Evolutionary conservation across 2,329 filamentous ascomycete genomes (phyloP).

Genomic region (Apiospora kogelbergensis): DNA sequence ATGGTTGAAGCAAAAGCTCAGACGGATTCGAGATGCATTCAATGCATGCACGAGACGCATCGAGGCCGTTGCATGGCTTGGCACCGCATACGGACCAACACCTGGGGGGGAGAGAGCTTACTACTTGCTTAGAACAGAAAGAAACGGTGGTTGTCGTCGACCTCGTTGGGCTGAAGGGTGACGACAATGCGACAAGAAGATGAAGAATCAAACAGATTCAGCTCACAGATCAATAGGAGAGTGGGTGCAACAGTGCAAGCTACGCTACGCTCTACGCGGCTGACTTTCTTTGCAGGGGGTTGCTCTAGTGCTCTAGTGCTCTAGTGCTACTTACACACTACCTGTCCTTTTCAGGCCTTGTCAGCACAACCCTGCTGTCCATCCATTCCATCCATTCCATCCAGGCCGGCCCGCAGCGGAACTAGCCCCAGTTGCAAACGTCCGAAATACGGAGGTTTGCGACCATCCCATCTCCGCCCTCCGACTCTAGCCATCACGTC

Average conservation of each 20-base stretch:
- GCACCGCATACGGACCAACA: not conserved
- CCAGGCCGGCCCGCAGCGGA: constrained; percentile 3
- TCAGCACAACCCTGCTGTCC: not conserved
- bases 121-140: not conserved
- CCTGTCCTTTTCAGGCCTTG: constrained; percentile 8
- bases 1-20: not conserved
- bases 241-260: not conserved
- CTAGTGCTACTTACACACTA: not conserved
- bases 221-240: not conserved
- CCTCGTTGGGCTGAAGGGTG: not conserved
- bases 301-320: too few species aligned
- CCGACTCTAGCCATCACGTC: not conserved
- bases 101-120: not conserved
- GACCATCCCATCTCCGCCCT: not conserved
- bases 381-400: not conserved
- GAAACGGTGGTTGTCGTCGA: constrained; percentile 1
- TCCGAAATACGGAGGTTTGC: constrained; percentile 7
- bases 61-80: not conserved
- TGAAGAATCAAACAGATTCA: not conserved
- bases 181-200: not conserved
- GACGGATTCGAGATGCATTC: not conserved
- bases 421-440: not conserved
- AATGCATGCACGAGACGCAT: constrained; percentile 4
- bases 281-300: constrained; percentile 5
- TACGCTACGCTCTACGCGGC: not conserved